Percentiles rank a stretch among this genome's conserved stretches.
phyloP scores from a whole-genome alignment of 148 eudicot genomes.

The Nyssa sinensis region DNA sequence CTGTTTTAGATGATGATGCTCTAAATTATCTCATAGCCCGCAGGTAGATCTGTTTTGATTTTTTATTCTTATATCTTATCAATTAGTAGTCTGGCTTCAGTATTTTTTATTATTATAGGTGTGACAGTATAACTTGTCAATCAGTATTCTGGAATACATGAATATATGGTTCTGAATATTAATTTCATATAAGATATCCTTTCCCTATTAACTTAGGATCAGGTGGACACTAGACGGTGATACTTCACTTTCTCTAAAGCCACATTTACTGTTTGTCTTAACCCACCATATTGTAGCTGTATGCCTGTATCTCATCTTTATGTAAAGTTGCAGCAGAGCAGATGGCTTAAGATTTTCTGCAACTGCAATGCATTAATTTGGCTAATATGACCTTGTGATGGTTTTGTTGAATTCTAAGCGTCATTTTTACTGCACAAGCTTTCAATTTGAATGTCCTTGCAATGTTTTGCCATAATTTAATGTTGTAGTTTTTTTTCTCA shows the following conservation, averaged over 20 bases:
- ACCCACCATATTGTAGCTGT: too few relatives aligned
- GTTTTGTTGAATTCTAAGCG: not conserved
- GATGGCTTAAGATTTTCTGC: constrained; percentile 2
- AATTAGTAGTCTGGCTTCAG: not conserved
- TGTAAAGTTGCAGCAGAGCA: too few relatives aligned
- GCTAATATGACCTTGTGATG: not conserved
- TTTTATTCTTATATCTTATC: too few relatives aligned
- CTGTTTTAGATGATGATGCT: constrained; percentile 90
- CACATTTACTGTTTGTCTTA: too few relatives aligned
- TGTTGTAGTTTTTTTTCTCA: not conserved
- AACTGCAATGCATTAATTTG: not conserved
- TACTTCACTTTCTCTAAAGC: too few relatives aligned
- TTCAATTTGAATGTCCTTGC: not conserved
- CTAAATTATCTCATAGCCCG: constrained; percentile 92
- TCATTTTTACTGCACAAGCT: not conserved
- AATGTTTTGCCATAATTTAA: not conserved
- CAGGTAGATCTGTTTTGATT: constrained; percentile 49
- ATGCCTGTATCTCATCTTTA: not conserved
- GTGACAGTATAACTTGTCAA: not conserved
- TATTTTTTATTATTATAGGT: too few relatives aligned
- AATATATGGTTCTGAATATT: not conserved
- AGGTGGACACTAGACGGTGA: too few relatives aligned
- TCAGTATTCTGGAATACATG: not conserved
- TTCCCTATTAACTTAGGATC: not conserved
- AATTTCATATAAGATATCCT: not conserved